Evolutionary conservation across 176 grass and related monocot genomes (phyloP).

Genomic region (Triticum dicoccoides): DNA sequence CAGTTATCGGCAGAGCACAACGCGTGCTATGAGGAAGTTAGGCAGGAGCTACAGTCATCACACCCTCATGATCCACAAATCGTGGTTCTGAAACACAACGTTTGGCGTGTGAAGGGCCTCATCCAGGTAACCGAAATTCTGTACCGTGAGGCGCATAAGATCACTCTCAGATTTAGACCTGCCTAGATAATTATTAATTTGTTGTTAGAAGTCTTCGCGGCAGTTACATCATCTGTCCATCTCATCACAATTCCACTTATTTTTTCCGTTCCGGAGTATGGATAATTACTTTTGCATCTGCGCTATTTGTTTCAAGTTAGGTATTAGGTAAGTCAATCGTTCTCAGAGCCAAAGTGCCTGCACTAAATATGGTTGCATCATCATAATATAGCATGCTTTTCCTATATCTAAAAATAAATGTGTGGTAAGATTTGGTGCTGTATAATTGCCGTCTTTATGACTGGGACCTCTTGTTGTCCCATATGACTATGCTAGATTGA

Average conservation of each 20-base stretch:
- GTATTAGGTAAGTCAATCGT: constrained; percentile 40
- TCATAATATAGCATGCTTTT: constrained; percentile 10
- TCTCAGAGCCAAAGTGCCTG: constrained; percentile 21
- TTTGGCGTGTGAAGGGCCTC: constrained; percentile 91
- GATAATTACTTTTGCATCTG: constrained; percentile 15
- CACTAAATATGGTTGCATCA: constrained; percentile 20
- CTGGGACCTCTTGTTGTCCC: constrained; percentile 3
- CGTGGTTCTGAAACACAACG: constrained; percentile 85
- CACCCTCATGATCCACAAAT: constrained; percentile 86
- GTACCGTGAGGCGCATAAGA: not conserved
- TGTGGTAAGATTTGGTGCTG: constrained; percentile 28
- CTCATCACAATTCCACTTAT: constrained; percentile 9
- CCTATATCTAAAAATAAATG: constrained; percentile 14
- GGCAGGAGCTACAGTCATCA: constrained; percentile 61
- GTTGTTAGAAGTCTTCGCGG: not conserved
- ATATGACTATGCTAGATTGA: not conserved
- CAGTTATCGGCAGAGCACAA: constrained; percentile 83
- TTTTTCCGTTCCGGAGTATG: constrained; percentile 4
- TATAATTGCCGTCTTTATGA: constrained; percentile 1
- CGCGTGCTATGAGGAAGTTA: constrained; percentile 57
- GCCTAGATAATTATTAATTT: constrained; percentile 27
- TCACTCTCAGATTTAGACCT: not conserved
- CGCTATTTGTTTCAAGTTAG: constrained; percentile 30
- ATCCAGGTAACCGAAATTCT: constrained; percentile 61
- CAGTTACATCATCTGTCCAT: constrained; percentile 22